Conservation (phyloP, 2,329 filamentous ascomycete genomes). For the Aspergillus novofumigatus region DNA sequence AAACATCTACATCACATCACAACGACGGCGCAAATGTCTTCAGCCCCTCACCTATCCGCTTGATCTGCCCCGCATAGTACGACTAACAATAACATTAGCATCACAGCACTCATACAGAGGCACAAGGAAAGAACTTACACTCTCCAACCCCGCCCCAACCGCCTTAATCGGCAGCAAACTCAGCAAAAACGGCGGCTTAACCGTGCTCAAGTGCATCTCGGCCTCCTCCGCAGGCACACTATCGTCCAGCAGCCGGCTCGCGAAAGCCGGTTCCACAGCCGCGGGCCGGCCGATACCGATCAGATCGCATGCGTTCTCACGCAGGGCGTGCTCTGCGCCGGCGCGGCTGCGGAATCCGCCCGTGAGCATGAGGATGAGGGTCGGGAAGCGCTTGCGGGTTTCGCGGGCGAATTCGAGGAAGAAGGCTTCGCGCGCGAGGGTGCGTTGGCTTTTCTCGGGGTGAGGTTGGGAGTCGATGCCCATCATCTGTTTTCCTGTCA, state of each 20-base stretch:
- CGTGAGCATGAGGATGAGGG: conserved; percentile 53
- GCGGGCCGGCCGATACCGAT: conserved; percentile 48
- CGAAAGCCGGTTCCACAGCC: conserved; percentile 42
- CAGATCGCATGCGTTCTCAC: conserved; percentile 46
- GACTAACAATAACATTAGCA: conserved; percentile 3
- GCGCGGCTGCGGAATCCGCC: conserved; percentile 57
- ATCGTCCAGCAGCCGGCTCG: conserved; percentile 31
- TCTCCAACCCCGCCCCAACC: conserved; percentile 29
- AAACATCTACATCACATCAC: not conserved
- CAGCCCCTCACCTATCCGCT: conserved; percentile 23
- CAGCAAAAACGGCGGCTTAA: conserved; percentile 20
- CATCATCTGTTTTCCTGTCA: conserved; percentile 29
- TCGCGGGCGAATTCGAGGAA: conserved; percentile 63
- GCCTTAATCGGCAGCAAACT: conserved; percentile 20
- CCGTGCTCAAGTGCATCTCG: conserved; percentile 20
- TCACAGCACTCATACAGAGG: not conserved
- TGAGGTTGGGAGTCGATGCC: conserved; percentile 13
- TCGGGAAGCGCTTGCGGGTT: conserved; percentile 44
- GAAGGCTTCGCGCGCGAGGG: conserved; percentile 59
- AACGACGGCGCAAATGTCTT: conserved; percentile 13
- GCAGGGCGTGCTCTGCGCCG: conserved; percentile 49
- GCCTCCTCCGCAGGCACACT: conserved; percentile 22
- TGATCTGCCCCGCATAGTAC: conserved; percentile 28
- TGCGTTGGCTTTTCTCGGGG: conserved; percentile 36
- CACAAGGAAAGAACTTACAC: conserved; percentile 19